A percentile compares a stretch with the other conserved stretches of the same genome.
These are phyloP conservation scores for Chlorella sp. DNA, from an alignment of 139 green algal species.

Conservation along the genomic window DNA sequence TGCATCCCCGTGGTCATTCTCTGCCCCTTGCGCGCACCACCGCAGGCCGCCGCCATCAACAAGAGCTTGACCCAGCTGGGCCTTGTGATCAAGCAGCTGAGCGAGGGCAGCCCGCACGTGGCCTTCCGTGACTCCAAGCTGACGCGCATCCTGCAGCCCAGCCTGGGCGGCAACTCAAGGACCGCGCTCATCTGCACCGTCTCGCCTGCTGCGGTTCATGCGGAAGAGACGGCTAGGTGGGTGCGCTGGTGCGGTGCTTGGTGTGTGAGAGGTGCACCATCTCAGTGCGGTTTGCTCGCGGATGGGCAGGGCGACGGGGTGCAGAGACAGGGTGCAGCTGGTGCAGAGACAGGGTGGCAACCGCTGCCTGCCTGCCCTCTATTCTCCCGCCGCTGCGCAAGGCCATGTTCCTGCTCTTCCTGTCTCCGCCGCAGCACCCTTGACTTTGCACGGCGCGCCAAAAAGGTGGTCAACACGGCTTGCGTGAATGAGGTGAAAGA, in stretches of 20 bases:
- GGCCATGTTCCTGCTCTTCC: too few species aligned
- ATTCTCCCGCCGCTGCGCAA: too few species aligned
- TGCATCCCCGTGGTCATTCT: too few species aligned
- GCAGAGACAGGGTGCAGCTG: too few species aligned
- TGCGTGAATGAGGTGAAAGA: constrained; percentile 82
- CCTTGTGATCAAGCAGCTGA: constrained; percentile 88
- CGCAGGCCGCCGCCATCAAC: constrained; percentile 94
- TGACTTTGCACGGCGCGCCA: constrained; percentile 91
- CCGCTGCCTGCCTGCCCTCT: too few species aligned
- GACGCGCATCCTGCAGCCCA: constrained; percentile 75
- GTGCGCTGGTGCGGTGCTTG: constrained; percentile 62
- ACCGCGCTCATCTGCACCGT: constrained; percentile 88
- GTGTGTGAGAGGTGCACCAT: too few species aligned
- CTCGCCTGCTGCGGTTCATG: constrained; percentile 80
- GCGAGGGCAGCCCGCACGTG: constrained; percentile 69
- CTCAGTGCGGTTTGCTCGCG: too few species aligned
- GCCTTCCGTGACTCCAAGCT: constrained; percentile 92
- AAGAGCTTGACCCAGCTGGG: constrained; percentile 91
- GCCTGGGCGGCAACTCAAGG: constrained; percentile 66
- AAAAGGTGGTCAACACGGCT: constrained; percentile 91
- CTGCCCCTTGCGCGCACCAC: too few species aligned
- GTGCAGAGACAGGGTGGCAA: too few species aligned
- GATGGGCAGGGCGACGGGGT: too few species aligned
- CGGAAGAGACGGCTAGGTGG: constrained; percentile 91
- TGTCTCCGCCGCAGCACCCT: constrained; percentile 89